These are phyloP conservation scores for Phallus indusiatus DNA, from an alignment of 768 basidiomycete genomes.

Conservation along the genomic window DNA sequence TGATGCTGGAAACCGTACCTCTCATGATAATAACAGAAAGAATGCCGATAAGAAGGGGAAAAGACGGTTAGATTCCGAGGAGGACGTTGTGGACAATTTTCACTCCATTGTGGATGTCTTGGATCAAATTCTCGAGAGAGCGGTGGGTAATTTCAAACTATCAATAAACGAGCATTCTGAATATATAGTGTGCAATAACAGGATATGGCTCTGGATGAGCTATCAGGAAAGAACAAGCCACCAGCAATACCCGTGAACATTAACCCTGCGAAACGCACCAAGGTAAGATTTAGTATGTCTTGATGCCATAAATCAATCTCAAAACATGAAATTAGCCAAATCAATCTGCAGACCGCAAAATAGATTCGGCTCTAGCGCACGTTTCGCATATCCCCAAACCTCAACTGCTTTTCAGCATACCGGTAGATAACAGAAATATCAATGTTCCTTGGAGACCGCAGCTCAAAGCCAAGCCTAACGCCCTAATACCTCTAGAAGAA, in stretches of 20 bases:
- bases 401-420: constrained; percentile 60
- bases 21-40: constrained; percentile 3
- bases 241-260: constrained; percentile 54
- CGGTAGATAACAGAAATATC: constrained; percentile 45
- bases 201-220: constrained; percentile 80
- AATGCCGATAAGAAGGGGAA: constrained; percentile 40
- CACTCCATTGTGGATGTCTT: constrained; percentile 69
- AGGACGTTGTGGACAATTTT: constrained; percentile 81
- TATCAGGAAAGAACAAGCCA: constrained; percentile 58
- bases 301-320: background rate
- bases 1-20: constrained; percentile 30
- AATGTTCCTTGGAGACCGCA: constrained; percentile 54
- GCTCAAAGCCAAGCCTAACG: constrained; percentile 71
- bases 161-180: background rate
- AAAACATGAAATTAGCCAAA: constrained; percentile 25
- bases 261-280: constrained; percentile 15
- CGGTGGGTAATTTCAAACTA: constrained; percentile 37
- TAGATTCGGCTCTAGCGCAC: constrained; percentile 61
- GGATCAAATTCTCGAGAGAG: constrained; percentile 78
- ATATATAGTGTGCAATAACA: constrained; percentile 20
- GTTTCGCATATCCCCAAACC: constrained; percentile 73
- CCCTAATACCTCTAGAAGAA: constrained; percentile 74
- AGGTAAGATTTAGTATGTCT: constrained; percentile 12
- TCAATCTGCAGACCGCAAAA: constrained; percentile 29
- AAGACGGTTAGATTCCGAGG: constrained; percentile 49